A percentile compares a stretch with the other conserved stretches of the same genome.
Conservation (phyloP, 306 rosid genomes). For the Quercus gilva region DNA sequence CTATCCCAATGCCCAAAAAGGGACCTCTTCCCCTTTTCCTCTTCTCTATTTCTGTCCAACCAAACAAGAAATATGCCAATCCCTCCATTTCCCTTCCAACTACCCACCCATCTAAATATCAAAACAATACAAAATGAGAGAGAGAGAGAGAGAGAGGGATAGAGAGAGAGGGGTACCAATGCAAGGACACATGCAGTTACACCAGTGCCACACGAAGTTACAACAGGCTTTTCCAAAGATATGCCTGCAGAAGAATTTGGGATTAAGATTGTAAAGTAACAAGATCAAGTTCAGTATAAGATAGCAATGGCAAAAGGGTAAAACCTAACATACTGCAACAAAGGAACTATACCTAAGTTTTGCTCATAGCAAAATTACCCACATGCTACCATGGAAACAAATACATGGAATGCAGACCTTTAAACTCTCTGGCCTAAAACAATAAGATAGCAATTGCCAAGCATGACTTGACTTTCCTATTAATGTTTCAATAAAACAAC, state of each 20-base stretch:
- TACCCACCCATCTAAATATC: neutral
- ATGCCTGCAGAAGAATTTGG: conserved; percentile 52
- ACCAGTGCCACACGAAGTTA: conserved; percentile 89
- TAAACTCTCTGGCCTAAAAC: too few species aligned
- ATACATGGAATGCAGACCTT: too few species aligned
- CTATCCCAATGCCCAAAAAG: neutral
- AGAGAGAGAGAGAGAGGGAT: neutral
- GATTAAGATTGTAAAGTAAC: neutral
- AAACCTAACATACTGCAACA: too few species aligned
- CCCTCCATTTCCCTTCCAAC: neutral
- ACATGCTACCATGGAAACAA: too few species aligned
- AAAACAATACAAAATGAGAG: neutral
- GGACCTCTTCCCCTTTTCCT: neutral
- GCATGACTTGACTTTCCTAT: too few species aligned
- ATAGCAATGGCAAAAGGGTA: neutral
- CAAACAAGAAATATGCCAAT: neutral
- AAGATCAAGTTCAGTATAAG: neutral
- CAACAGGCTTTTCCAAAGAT: conserved; percentile 68
- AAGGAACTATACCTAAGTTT: too few species aligned
- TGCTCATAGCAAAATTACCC: too few species aligned
- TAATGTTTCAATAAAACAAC: too few species aligned
- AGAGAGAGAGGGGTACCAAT: conserved; percentile 47
- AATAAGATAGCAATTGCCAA: too few species aligned
- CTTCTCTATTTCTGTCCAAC: neutral
- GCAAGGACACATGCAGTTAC: conserved; percentile 95